phyloP scores from a whole-genome alignment of 345 rosid species.

The Salix udensis region DNA sequence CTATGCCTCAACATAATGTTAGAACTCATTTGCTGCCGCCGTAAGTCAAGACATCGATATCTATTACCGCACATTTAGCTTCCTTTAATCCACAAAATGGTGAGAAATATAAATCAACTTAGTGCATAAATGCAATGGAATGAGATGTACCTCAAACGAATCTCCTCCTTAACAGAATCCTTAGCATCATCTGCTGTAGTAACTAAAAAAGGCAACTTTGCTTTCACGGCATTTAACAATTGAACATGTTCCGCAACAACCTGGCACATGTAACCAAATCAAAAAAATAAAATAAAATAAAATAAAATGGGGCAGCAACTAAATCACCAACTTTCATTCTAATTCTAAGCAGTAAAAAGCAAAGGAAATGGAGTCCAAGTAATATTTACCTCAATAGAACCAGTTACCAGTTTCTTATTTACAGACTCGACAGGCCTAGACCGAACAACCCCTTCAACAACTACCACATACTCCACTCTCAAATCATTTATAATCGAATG shows the following conservation, averaged over 20 bases:
- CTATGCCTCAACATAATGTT: conserved; percentile 80
- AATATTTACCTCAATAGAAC: conserved; percentile 58
- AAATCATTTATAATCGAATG: conserved; percentile 59
- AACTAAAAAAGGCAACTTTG: conserved; percentile 82
- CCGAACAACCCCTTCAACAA: conserved; percentile 70
- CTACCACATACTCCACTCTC: conserved; percentile 83
- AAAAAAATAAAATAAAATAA: neutral
- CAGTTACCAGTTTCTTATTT: conserved; percentile 85
- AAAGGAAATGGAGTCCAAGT: too few species aligned
- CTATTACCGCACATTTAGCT: conserved; percentile 29
- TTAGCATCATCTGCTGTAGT: conserved; percentile 76
- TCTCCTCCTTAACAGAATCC: conserved; percentile 76
- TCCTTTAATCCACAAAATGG: neutral
- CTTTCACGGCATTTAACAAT: conserved; percentile 68
- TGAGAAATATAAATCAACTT: neutral
- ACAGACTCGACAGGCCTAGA: conserved; percentile 69
- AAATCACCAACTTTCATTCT: neutral
- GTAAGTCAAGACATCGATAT: conserved; percentile 88
- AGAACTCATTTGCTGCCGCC: conserved; percentile 78
- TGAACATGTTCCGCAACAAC: conserved; percentile 84
- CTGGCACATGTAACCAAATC: conserved; percentile 30
- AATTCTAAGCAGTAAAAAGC: neutral
- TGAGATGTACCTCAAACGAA: conserved; percentile 68
- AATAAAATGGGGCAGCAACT: neutral
- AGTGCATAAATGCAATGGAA: neutral